Evolutionary conservation across 306 rosid genomes (phyloP).

Genomic region (Astragalus glycyphyllos): DNA sequence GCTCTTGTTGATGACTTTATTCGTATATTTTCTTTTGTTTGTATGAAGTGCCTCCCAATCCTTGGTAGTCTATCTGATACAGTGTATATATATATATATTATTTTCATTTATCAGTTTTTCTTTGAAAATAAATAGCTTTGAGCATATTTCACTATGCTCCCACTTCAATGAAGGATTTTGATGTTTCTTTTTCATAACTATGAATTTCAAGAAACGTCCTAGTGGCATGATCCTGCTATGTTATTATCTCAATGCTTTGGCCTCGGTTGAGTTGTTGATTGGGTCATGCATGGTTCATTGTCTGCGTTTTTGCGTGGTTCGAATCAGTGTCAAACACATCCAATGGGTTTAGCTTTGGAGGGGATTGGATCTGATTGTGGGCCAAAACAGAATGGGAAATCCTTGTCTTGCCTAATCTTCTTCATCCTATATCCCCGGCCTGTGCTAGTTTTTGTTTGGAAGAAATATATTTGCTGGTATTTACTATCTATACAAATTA

Average conservation of each 20-base stretch:
- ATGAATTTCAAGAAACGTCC: not conserved
- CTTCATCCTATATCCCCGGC: not conserved
- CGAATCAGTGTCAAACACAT: not conserved
- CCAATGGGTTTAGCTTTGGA: slow-evolving; percentile 4
- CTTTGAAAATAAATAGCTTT: slow-evolving; percentile 21
- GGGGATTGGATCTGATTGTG: not conserved
- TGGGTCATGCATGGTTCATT: no score
- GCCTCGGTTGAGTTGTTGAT: not conserved
- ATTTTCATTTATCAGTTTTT: not conserved
- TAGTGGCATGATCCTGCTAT: not conserved
- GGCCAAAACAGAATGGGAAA: not conserved
- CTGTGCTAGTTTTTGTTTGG: slow-evolving; percentile 5
- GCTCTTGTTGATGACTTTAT: slow-evolving; percentile 30
- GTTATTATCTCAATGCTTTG: slow-evolving; percentile 6
- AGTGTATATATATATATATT: not conserved
- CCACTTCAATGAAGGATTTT: not conserved
- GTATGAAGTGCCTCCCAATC: slow-evolving; percentile 13
- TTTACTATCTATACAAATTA: not conserved
- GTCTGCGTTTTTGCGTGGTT: not conserved
- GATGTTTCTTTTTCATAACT: not conserved
- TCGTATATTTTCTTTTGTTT: slow-evolving; percentile 8
- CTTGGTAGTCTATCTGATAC: slow-evolving; percentile 22
- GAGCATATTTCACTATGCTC: not conserved
- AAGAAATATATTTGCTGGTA: not conserved
- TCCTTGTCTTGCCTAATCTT: not conserved